phyloP scores from a whole-genome alignment of 306 rosid species.

The Rosa multiflora region DNA sequence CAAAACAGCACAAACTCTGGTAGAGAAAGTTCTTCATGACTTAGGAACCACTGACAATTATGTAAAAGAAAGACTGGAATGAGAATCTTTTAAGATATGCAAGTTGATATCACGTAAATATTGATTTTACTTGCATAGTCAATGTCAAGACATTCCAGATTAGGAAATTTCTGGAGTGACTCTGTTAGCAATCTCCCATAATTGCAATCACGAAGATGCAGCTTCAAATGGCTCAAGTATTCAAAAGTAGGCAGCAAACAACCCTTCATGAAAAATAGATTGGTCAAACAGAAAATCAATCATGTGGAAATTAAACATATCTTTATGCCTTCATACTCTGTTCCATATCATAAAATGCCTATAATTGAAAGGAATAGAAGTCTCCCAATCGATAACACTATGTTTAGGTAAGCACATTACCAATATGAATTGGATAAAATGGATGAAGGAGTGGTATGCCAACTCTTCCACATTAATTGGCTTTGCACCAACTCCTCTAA shows the following conservation, averaged over 20 bases:
- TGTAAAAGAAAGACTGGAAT: background rate
- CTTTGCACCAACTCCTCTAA: too few relatives aligned
- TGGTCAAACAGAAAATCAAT: background rate
- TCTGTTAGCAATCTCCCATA: background rate
- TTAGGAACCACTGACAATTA: background rate
- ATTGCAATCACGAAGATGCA: background rate
- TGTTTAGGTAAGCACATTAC: background rate
- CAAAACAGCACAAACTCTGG: background rate
- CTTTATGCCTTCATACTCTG: too few relatives aligned
- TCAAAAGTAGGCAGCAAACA: background rate
- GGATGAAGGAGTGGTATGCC: too few relatives aligned
- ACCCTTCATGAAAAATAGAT: background rate
- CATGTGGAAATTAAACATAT: background rate
- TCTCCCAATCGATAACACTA: background rate
- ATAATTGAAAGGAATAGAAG: too few relatives aligned
- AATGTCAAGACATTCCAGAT: background rate
- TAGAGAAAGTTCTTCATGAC: background rate
- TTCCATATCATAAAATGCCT: too few relatives aligned
- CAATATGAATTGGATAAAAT: too few relatives aligned
- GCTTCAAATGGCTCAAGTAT: background rate
- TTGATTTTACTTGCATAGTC: background rate
- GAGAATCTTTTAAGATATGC: background rate
- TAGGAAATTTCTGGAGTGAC: background rate
- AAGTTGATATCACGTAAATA: background rate
- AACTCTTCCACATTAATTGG: background rate